Evolutionary conservation across 2,329 filamentous ascomycete genomes (phyloP).

Genomic region (Ceratocystis destructans): DNA sequence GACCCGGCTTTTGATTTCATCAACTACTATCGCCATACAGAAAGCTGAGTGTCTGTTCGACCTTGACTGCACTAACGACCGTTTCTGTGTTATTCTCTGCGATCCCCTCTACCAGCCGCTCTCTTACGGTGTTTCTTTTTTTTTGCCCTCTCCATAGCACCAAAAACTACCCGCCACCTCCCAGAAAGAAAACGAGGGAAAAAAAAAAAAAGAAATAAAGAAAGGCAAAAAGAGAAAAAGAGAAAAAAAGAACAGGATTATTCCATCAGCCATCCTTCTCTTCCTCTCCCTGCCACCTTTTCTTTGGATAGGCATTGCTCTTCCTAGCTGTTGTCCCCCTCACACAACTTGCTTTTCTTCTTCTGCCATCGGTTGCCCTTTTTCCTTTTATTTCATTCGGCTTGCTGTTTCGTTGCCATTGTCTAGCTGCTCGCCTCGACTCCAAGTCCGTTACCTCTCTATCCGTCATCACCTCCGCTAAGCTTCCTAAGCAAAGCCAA

Average conservation of each 20-base stretch:
- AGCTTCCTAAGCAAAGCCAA: no score
- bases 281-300: constrained; percentile 8
- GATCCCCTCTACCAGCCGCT: no score
- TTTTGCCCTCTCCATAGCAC: background rate
- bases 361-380: background rate
- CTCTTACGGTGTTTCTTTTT: background rate
- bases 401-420: background rate
- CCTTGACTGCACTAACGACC: background rate
- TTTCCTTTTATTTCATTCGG: background rate
- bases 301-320: background rate
- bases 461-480: no score
- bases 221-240: background rate
- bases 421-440: background rate
- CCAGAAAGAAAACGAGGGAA: background rate
- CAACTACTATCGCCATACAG: background rate
- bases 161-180: constrained; percentile 1
- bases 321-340: background rate
- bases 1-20: background rate
- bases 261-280: background rate
- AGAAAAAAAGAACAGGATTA: background rate
- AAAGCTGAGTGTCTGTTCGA: background rate
- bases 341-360: background rate
- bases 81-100: no score
- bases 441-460: background rate
- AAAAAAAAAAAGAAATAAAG: background rate